Evolutionary conservation across 1,139 yeast genomes (phyloP).

Genomic region (Debaryomyces udenii): DNA sequence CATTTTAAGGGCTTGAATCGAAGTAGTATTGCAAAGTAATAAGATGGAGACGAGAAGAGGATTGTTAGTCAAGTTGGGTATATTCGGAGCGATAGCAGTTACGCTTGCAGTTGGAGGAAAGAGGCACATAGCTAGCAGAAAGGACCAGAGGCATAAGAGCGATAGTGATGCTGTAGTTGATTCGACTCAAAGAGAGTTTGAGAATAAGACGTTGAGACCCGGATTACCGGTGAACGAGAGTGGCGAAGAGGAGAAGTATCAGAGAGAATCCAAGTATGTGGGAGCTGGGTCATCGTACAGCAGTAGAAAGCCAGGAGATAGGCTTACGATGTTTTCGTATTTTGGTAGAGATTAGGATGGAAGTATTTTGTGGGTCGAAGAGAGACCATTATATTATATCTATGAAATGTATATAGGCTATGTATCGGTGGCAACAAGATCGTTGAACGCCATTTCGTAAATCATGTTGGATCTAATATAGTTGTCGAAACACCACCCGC

Average conservation of each 20-base stretch:
- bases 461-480: slow-evolving; percentile 42
- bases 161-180: slow-evolving; percentile 46
- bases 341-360: slow-evolving; percentile 19
- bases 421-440: slow-evolving; percentile 21
- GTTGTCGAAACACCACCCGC: slow-evolving; percentile 51
- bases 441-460: slow-evolving; percentile 47
- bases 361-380: too few relatives aligned
- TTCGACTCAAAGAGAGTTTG: slow-evolving; percentile 37
- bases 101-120: slow-evolving; percentile 39
- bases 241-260: slow-evolving; percentile 15
- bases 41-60: slow-evolving; percentile 46
- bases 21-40: not conserved
- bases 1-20: too few relatives aligned
- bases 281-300: slow-evolving; percentile 67
- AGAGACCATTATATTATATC: too few relatives aligned
- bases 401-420: slow-evolving; percentile 4
- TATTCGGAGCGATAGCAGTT: slow-evolving; percentile 36
- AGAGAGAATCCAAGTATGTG: slow-evolving; percentile 62
- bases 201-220: slow-evolving; percentile 31
- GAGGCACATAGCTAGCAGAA: slow-evolving; percentile 37
- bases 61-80: slow-evolving; percentile 37
- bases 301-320: slow-evolving; percentile 52
- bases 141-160: slow-evolving; percentile 38
- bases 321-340: slow-evolving; percentile 38
- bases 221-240: slow-evolving; percentile 35